phyloP scores from a whole-genome alignment of 148 eudicot species.

The Tetragonia tetragonoides region DNA sequence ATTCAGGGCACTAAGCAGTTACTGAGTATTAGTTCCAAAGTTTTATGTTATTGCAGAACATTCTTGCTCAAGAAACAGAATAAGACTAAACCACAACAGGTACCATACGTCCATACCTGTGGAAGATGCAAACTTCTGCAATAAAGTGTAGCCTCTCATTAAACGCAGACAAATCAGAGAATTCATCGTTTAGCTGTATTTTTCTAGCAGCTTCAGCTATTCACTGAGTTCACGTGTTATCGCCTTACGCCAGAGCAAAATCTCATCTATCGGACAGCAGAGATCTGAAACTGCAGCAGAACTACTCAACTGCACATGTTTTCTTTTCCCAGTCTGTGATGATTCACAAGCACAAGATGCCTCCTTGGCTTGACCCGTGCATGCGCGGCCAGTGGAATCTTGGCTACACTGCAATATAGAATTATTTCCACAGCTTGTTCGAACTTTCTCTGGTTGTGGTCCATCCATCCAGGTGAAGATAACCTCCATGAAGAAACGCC shows the following conservation, averaged over 20 bases:
- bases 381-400: slow-evolving; percentile 35
- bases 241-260: slow-evolving; percentile 90
- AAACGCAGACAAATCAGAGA: slow-evolving; percentile 73
- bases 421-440: slow-evolving; percentile 41
- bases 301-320: slow-evolving; percentile 36
- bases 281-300: slow-evolving; percentile 34
- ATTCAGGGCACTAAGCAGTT: neutral
- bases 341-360: slow-evolving; percentile 57
- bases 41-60: neutral
- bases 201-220: slow-evolving; percentile 87
- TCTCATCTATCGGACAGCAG: slow-evolving; percentile 77
- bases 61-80: neutral
- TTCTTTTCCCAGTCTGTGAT: slow-evolving; percentile 47
- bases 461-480: slow-evolving; percentile 98
- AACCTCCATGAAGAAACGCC: slow-evolving; percentile 45
- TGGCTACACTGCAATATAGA: slow-evolving; percentile 29
- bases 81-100: neutral
- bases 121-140: slow-evolving; percentile 98
- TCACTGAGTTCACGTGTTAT: slow-evolving; percentile 75
- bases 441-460: slow-evolving; percentile 31
- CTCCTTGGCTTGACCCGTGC: slow-evolving; percentile 32
- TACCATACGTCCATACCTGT: slow-evolving; percentile 76
- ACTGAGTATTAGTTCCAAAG: neutral
- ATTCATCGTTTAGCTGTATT: slow-evolving; percentile 65
- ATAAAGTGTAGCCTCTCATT: slow-evolving; percentile 88